A percentile compares a stretch with the other conserved stretches of the same genome.
phyloP scores from a whole-genome alignment of 768 basidiomycete genomes.

The Kwoniella mangroviensis region DNA sequence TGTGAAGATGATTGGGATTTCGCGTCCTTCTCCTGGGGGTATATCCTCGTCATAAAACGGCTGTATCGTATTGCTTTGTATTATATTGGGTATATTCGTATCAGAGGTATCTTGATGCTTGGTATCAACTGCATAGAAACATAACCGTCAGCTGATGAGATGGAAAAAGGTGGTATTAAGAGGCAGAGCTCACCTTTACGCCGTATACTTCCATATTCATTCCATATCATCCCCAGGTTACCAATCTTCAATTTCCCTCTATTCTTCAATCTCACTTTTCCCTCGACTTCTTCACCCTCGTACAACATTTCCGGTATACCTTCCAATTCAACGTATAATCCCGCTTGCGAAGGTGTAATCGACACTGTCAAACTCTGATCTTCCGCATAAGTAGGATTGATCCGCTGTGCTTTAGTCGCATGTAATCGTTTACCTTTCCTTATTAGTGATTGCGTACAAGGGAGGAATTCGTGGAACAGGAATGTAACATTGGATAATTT shows the following conservation, averaged over 20 bases:
- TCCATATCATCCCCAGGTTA: conserved; percentile 74
- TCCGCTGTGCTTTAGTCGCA: conserved; percentile 72
- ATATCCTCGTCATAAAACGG: conserved; percentile 44
- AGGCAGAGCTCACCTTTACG: conserved; percentile 50
- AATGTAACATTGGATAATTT: conserved; percentile 70
- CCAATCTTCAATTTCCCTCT: conserved; percentile 66
- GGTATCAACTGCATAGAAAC: conserved; percentile 50
- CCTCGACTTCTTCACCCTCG: conserved; percentile 70
- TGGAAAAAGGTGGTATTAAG: no score
- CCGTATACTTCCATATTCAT: conserved; percentile 59
- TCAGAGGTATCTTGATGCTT: conserved; percentile 63
- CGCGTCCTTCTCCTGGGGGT: conserved; percentile 63
- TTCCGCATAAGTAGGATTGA: conserved; percentile 71
- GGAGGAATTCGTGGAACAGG: conserved; percentile 67
- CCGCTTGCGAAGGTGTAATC: conserved; percentile 70
- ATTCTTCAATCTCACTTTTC: conserved; percentile 70
- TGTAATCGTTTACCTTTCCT: conserved; percentile 77
- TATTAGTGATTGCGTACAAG: conserved; percentile 69
- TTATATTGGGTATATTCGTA: conserved; percentile 29
- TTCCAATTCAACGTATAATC: conserved; percentile 61
- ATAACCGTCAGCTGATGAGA: not conserved
- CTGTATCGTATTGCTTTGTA: conserved; percentile 18
- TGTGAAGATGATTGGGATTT: conserved; percentile 66
- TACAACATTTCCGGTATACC: conserved; percentile 61
- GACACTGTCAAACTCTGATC: conserved; percentile 68